Conservation (phyloP, 441 rosid species). For the Isatis lusitanica region DNA sequence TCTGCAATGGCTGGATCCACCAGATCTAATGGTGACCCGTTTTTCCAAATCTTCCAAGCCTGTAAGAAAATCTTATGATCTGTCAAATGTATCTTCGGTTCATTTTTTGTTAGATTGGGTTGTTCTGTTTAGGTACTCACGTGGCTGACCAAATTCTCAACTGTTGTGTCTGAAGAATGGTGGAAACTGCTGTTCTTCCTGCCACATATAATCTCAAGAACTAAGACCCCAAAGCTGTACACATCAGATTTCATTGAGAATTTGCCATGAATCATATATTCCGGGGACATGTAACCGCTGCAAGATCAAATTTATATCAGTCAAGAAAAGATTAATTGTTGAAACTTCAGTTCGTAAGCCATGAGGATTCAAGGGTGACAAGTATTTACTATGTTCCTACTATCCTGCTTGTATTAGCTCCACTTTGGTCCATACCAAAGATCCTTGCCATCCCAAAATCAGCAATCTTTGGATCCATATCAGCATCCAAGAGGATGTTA, state of each 20-base stretch:
- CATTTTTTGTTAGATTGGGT: not conserved
- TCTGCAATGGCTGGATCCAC: slow-evolving; percentile 23
- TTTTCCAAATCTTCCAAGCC: slow-evolving; percentile 43
- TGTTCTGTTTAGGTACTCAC: slow-evolving; percentile 7
- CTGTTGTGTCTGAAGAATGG: not conserved
- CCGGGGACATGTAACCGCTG: slow-evolving; percentile 50
- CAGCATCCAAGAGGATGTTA: slow-evolving; percentile 28
- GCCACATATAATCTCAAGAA: slow-evolving; percentile 43
- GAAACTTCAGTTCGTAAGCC: not conserved
- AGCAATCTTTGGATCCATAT: slow-evolving; percentile 48
- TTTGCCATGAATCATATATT: slow-evolving; percentile 40
- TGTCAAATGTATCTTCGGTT: not conserved
- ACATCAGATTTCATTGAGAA: slow-evolving; percentile 47
- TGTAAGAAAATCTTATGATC: not conserved
- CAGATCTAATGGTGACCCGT: slow-evolving; percentile 15
- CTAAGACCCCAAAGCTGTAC: slow-evolving; percentile 42
- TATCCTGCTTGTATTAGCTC: slow-evolving; percentile 21
- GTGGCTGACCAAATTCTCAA: slow-evolving; percentile 25
- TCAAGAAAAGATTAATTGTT: not conserved
- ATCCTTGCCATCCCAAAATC: slow-evolving; percentile 45
- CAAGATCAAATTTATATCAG: not conserved
- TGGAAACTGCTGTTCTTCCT: slow-evolving; percentile 25
- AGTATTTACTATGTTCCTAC: slow-evolving; percentile 31
- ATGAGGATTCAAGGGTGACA: too few species aligned
- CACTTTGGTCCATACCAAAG: slow-evolving; percentile 31